Percentiles rank a stretch among this genome's conserved stretches.
phyloP scores from a whole-genome alignment of 208 protist species.

The Leptomonas seymouri region DNA sequence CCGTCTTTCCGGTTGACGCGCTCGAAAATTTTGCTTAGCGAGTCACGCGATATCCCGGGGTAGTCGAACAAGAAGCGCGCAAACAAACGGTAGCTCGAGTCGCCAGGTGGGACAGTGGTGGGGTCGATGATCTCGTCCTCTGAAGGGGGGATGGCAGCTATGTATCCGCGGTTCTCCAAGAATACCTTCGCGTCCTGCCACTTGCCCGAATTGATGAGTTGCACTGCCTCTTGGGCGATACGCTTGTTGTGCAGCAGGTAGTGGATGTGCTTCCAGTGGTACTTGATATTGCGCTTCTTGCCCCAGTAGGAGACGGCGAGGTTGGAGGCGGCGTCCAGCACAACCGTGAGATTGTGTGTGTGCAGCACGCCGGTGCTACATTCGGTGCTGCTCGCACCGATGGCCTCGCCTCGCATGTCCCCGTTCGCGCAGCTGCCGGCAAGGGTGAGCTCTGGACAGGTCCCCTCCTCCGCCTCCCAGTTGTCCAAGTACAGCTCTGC shows the following conservation, averaged over 20 bases:
- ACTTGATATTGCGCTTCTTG: constrained; percentile 44
- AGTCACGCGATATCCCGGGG: constrained; percentile 58
- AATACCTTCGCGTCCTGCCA: constrained; percentile 78
- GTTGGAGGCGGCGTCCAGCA: constrained; percentile 7
- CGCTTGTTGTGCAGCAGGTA: constrained; percentile 79
- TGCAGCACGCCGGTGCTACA: neutral
- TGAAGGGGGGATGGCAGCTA: constrained; percentile 27
- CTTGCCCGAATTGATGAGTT: constrained; percentile 59
- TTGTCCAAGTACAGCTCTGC: constrained; percentile 48
- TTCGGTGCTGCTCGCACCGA: too few species aligned
- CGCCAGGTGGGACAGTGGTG: constrained; percentile 12
- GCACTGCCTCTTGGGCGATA: constrained; percentile 60
- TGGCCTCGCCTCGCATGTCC: neutral
- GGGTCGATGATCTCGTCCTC: constrained; percentile 26
- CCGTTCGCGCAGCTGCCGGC: neutral
- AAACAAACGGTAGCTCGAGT: constrained; percentile 51
- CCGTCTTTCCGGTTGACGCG: constrained; percentile 63
- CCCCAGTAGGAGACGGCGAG: constrained; percentile 25
- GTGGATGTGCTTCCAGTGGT: constrained; percentile 92
- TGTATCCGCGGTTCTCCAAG: constrained; percentile 54
- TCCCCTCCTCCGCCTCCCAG: constrained; percentile 30
- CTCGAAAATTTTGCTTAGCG: constrained; percentile 80
- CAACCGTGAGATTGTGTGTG: constrained; percentile 11
- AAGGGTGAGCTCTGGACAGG: neutral
- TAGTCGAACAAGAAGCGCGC: constrained; percentile 79